Evolutionary conservation across 768 basidiomycete genomes (phyloP), one percentile per base, ranked within the genome.

Genomic region (Inosperma sp.): DNA sequence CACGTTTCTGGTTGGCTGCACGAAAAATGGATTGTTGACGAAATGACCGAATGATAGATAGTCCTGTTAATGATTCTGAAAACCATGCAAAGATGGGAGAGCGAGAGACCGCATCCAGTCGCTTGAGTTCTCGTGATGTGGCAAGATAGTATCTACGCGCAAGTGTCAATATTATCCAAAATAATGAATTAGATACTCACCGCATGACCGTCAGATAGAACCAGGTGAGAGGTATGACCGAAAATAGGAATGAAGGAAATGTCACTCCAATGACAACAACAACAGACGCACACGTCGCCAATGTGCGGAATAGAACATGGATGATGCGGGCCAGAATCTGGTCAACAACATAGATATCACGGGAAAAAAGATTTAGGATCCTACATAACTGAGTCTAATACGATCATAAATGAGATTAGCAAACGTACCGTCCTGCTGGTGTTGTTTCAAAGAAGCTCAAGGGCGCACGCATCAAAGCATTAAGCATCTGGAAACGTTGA

Each of bases 21-120:
- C 78, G 72, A 62, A 93, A 94, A 8, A 84, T 69, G 0, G 66
- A 41, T 60, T 89, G 82, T 55, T 90, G 88, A 29, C 72, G 67
- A 70, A 86, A 93, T 0, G 89, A 88, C 0, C 90, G 80, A 58
- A 94, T 93, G 2, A 89, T 93, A 1, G 88, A 82, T 30, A 91
- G 66, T 5, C 92, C 92, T 3, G 79, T 76, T 30, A 83, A 68
- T 3, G 80, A 84, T 63, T 90, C 89, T 2, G 86, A 86, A 63
- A 90, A 90, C 83, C 85, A 88, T 0, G 85, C 86, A 65, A 95
- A 94, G 52, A 98, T 91, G 1, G 94, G 93, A 0, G 89, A 91
- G 31, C 88, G 83, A 5, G 90, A 89, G 21, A 91, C 85, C 0
- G 92, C 87, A 57, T 93, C 91, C 12, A 94, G 74, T 10, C 91